Conservation (phyloP, 495 filamentous ascomycete species). For the Talaromyces thailandensis region DNA sequence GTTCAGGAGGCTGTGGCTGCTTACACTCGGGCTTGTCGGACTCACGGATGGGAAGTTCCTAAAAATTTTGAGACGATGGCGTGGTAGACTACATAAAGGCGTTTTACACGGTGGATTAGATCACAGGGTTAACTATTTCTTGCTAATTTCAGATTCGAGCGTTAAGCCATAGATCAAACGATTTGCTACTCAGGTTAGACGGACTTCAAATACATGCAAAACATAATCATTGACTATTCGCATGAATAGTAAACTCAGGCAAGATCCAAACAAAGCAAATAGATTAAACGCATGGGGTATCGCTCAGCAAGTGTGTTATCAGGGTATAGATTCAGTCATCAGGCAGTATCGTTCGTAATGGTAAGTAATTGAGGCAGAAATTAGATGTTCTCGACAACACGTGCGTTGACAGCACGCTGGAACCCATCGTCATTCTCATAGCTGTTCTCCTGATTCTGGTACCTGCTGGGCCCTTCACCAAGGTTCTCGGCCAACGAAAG, state of each 20-base stretch:
- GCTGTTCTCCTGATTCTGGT: slow-evolving; percentile 25
- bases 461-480: slow-evolving; percentile 51
- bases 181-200: background rate
- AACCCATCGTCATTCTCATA: slow-evolving; percentile 52
- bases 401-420: slow-evolving; percentile 75
- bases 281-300: slow-evolving; percentile 1
- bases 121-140: background rate
- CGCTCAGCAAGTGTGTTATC: background rate
- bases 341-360: background rate
- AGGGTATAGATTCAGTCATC: background rate
- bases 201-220: background rate
- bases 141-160: background rate
- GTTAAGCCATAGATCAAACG: background rate
- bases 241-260: background rate
- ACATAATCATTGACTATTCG: background rate
- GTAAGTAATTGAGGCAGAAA: background rate
- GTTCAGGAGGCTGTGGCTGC: slow-evolving; percentile 65
- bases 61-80: slow-evolving; percentile 17
- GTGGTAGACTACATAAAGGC: slow-evolving; percentile 7
- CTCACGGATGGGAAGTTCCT: slow-evolving; percentile 50
- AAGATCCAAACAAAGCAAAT: background rate
- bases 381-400: slow-evolving; percentile 80
- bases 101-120: background rate
- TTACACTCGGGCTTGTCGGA: slow-evolving; percentile 53
- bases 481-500: slow-evolving; percentile 40